Evolutionary conservation across 768 basidiomycete genomes (phyloP), one percentile per base, ranked within the genome.

Genomic region (Gloeopeniophorella convolvens): DNA sequence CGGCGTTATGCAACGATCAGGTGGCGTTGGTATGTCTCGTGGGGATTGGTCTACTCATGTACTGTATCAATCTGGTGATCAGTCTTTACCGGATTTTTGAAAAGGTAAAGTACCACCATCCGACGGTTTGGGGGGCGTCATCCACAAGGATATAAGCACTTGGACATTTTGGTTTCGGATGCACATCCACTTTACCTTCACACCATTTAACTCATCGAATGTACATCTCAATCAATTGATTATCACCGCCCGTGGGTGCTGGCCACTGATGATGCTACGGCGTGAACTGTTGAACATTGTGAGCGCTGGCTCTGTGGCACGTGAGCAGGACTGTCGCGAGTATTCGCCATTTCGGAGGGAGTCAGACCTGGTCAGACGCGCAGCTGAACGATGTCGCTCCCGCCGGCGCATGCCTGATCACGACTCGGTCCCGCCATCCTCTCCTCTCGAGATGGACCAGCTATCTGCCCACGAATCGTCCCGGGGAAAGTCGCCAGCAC

Each of bases 51-150:
- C 74, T 92, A 35, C 60, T 89, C 51, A 78, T 85, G 66, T 91
- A 94, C 66, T 86, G 89, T 70, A 78, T 76, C 59, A 92, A 86
- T 64, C 78, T 94, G 55, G 71, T 91, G 57, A 90, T 94, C 60
- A 85, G 83, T 55, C 73, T 92, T 21, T 92, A 81, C 68, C 73
- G 89, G 56, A 89, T 92, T 50, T 89, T 92, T 59, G 88, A 92
- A 65, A 90, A 90, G 68, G 85, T 91, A 55, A 91, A 92, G 67
- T 83, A 83, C 60, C 80, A 78, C 53, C 74, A 52, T 26, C 28
- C 42, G 15, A 34, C 54, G 10, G 20, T 27, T 18, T 55, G 44
- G 45, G 24, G 23, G 16, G 26, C 28, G 23, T 43, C 41, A 33
- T 33, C 23, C 15, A 31, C 23, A 20, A 35, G 51, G 20, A 41